Evolutionary conservation across 768 basidiomycete genomes (phyloP), one percentile per base, ranked within the genome.

Genomic region (Kwoniella shandongensis): DNA sequence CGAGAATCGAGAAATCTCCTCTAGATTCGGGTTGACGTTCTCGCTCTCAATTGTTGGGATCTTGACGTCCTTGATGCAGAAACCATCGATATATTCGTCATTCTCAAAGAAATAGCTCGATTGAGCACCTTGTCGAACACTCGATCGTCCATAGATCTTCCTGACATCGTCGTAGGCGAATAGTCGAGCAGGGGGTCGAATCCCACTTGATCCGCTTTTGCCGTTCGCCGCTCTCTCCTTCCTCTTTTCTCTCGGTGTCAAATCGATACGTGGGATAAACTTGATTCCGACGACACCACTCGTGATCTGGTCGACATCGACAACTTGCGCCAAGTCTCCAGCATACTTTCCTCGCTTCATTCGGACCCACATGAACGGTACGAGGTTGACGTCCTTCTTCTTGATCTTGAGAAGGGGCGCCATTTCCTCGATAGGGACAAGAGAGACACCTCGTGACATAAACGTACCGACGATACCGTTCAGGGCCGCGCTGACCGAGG

Each of bases 261-360:
- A 81, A 78, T 99, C 96, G 73, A 99, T 96, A 69, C 96, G 88
- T n/a, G 96, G 96, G 57, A 99, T 84, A 72, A 96, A 91, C 73
- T 90, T 88, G 66, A 98, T 81, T 0, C 88, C 91, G 45, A 92
- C 88, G 48, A 91, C 89, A 70, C 97, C 93, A 46, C 51, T 89
- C 87, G 56, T 89, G 90, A 78, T 97, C 89, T 89, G 68, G 39
- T 70, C 89, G 59, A 94, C 83, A 72, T 96, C 93, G 78, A 94
- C 81, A 47, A 99, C 90, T 74, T 96, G 92, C 1, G 96, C 96
- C 46, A 99, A 80, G 76, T 99, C 96, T 15, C 91, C 91, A 40
- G 87, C 83, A 72, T 99, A 96, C 71, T 88, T 93, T 42, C 94
- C 94, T 36, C 92, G 85, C 69, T 86, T 87, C 72, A 98, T 86